Conservation (phyloP, 495 filamentous ascomycete genomes). For the Extremus antarcticus region DNA sequence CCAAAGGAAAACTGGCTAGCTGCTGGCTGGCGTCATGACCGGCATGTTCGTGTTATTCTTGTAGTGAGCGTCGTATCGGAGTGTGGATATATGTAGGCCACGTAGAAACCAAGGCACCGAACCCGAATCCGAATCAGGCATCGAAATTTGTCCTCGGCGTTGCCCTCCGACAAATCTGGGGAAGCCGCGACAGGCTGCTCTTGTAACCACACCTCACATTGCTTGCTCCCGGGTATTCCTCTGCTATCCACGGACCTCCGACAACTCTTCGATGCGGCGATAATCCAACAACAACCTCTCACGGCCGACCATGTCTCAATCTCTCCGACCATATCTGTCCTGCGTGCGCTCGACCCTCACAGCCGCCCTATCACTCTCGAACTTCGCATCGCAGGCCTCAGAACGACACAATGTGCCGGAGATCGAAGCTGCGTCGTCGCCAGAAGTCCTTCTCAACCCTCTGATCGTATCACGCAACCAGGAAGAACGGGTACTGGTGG, state of each 20-base stretch:
- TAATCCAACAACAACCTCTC: neutral
- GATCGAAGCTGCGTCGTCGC: slow-evolving; percentile 82
- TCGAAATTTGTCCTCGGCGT: too few relatives aligned
- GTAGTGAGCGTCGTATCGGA: too few relatives aligned
- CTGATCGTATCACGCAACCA: slow-evolving; percentile 83
- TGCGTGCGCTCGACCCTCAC: slow-evolving; percentile 90
- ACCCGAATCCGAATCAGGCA: too few relatives aligned
- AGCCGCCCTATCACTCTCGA: slow-evolving; percentile 85
- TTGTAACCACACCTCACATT: too few relatives aligned
- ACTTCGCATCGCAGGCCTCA: slow-evolving; percentile 92
- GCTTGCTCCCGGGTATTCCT: too few relatives aligned
- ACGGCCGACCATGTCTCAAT: slow-evolving; percentile 68
- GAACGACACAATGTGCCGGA: slow-evolving; percentile 98
- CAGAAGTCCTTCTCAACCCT: slow-evolving; percentile 90
- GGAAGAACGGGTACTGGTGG: slow-evolving; percentile 86
- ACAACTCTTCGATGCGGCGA: slow-evolving; percentile 1
- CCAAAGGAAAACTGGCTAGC: too few relatives aligned
- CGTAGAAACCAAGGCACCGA: too few relatives aligned
- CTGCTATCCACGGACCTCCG: neutral
- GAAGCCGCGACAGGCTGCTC: too few relatives aligned
- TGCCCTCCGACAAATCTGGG: too few relatives aligned
- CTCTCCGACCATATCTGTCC: slow-evolving; percentile 92
- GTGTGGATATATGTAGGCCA: too few relatives aligned
- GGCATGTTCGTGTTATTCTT: too few relatives aligned
- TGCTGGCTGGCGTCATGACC: too few relatives aligned